Base-by-base conservation (phyloP, 2,329 filamentous ascomycete genomes). In the Fusarium sp. region DNA sequence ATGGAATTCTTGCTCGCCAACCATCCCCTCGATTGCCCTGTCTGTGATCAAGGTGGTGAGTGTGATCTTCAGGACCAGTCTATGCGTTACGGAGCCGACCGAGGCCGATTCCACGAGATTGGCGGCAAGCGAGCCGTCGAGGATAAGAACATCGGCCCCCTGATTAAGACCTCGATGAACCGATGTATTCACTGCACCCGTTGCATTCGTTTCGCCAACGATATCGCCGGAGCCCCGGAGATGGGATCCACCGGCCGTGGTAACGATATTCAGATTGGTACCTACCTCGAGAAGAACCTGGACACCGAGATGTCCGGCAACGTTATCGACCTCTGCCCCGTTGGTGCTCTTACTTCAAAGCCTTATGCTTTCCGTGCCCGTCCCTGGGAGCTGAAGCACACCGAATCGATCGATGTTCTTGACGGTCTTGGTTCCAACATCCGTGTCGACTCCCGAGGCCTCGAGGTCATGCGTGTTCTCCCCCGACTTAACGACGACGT, bases 151-250 rank as follows among this genome's bases (percentile, higher is more conserved):
- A 97, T 99, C 76, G 96, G 96, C 34, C 96, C 96, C 53, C 82
- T 99, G 72, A 92, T 99, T 83, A 99, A 99, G 88, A 99, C 96
- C 5, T 99, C 96, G 48, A 99, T 99, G 96, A 99, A 99, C 86
- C 89, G 96, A 79, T 99, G 96, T 82, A 99, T 99, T 76, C 96
- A 99, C 85, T 99, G 96, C 86, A 99, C 96, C 68, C 90, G 96
- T 76, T 99, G 96, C 82, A 89, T 99, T 73, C 94, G 96, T 77
- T 99, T 99, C 81, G 92, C 96, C 78, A 99, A 98, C 82, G 96
- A 99, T 76, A 86, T 99, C 75, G 96, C 96, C 65, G 96, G 96
- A 75, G 96, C 96, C 62, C 94, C 96, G 34, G 96, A 99, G 81
- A 87, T 99, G 75, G 96, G 96, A 72, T 97, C 94, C 34, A 92